A percentile compares a stretch with the other conserved stretches of the same genome.
Evolutionary conservation across 148 eudicot genomes (phyloP).

Genomic region (Vaccinium darrowii): DNA sequence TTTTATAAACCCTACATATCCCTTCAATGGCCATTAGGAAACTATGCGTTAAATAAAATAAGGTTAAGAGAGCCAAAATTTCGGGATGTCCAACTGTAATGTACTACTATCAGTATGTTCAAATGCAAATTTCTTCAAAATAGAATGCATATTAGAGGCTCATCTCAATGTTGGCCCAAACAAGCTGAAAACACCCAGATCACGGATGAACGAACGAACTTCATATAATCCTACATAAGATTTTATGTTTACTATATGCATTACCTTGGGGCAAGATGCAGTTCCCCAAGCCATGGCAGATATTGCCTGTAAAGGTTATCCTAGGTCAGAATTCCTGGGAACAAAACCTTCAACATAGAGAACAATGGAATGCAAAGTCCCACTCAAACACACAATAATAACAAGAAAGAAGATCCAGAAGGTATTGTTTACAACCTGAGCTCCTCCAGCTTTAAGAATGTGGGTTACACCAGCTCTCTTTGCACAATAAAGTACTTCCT

Average conservation of each 20-base stretch:
- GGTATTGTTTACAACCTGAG: conserved; percentile 62
- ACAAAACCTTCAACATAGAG: conserved; percentile 3
- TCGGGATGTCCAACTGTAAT: not conserved
- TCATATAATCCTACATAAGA: not conserved
- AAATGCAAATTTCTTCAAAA: not conserved
- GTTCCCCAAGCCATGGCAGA: conserved; percentile 99
- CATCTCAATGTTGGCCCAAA: not conserved
- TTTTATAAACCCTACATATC: not conserved
- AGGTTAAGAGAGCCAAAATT: not conserved
- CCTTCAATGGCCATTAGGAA: not conserved
- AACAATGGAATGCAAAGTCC: not conserved
- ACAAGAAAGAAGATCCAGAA: not conserved
- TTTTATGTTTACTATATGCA: not conserved
- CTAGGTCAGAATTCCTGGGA: conserved; percentile 4
- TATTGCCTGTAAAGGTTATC: conserved; percentile 63
- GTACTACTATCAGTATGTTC: not conserved
- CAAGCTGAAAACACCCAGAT: conserved; percentile 7
- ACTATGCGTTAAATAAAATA: not conserved
- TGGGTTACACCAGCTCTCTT: conserved; percentile 98
- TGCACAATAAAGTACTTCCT: conserved; percentile 98
- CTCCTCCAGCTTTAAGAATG: conserved; percentile 99
- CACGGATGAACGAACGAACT: not conserved
- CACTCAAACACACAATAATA: not conserved
- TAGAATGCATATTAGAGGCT: not conserved
- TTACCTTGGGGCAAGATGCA: conserved; percentile 96